Percentiles rank a stretch among this genome's conserved stretches.
Evolutionary conservation across 2,329 filamentous ascomycete genomes (phyloP).

Genomic region (Cercospora janseana): DNA sequence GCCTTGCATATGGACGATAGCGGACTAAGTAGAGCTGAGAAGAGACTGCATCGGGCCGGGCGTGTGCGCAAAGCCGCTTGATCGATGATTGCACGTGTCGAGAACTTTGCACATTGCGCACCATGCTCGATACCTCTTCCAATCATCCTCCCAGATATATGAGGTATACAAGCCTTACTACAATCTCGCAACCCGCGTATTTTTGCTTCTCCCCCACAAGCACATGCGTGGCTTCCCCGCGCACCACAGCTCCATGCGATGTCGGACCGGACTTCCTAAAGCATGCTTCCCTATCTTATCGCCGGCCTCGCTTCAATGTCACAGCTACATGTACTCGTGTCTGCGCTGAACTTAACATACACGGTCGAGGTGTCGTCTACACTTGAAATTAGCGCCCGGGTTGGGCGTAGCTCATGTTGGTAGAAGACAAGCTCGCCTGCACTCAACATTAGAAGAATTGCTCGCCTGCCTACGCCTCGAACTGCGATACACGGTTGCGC

Average conservation of each 20-base stretch:
- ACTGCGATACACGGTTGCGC: constrained; percentile 6
- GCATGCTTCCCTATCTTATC: constrained; percentile 8
- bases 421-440: neutral
- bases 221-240: too few relatives aligned
- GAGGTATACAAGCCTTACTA: too few relatives aligned
- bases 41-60: too few relatives aligned
- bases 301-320: neutral
- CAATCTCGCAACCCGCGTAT: too few relatives aligned
- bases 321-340: constrained; percentile 4
- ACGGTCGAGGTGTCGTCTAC: neutral
- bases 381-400: neutral
- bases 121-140: too few relatives aligned
- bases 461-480: neutral
- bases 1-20: neutral
- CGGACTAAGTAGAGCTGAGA: neutral
- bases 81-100: too few relatives aligned
- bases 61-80: too few relatives aligned
- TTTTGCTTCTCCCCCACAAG: too few relatives aligned
- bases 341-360: constrained; percentile 3
- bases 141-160: too few relatives aligned
- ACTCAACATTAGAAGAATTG: constrained; percentile 1
- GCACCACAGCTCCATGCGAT: neutral
- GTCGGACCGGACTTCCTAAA: constrained; percentile 15
- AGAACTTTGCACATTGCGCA: too few relatives aligned
- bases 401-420: neutral